phyloP scores from a whole-genome alignment of 176 grass and related monocot species.

The Poa pratensis region DNA sequence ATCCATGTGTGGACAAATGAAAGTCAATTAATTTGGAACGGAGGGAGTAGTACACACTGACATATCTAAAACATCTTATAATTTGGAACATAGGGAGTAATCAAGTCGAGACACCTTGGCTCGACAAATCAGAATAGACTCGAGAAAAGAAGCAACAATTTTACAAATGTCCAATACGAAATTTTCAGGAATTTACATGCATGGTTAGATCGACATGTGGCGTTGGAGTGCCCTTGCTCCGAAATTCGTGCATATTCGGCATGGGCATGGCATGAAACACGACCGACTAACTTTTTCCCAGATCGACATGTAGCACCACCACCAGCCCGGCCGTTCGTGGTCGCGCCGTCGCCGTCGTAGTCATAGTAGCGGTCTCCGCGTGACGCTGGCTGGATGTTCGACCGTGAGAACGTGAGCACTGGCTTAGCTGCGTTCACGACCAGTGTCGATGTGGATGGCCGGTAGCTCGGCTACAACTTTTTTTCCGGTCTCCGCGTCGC shows the following conservation, averaged over 20 bases:
- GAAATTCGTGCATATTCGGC: not conserved
- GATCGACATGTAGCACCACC: not conserved
- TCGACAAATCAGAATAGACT: too few relatives aligned
- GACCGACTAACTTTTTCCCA: not conserved
- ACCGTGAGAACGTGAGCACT: slow-evolving; percentile 1
- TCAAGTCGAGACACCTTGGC: too few relatives aligned
- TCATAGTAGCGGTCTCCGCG: not conserved
- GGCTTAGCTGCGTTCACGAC: slow-evolving; percentile 14
- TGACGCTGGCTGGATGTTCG: not conserved
- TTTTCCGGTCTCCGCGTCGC: not conserved
- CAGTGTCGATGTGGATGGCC: slow-evolving; percentile 12
- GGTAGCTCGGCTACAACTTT: not conserved
- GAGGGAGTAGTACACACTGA: too few relatives aligned
- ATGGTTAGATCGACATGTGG: not conserved
- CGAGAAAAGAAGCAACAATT: not conserved
- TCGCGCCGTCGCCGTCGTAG: not conserved
- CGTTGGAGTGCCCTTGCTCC: not conserved
- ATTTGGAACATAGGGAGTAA: too few relatives aligned
- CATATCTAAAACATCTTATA: too few relatives aligned
- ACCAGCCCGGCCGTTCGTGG: not conserved
- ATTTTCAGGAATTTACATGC: not conserved
- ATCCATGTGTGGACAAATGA: too few relatives aligned
- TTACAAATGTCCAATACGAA: not conserved
- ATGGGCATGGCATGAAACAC: not conserved
- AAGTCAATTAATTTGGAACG: too few relatives aligned